Conservation (phyloP, 106 monocot species). For the Apostasia shenzhenica region DNA sequence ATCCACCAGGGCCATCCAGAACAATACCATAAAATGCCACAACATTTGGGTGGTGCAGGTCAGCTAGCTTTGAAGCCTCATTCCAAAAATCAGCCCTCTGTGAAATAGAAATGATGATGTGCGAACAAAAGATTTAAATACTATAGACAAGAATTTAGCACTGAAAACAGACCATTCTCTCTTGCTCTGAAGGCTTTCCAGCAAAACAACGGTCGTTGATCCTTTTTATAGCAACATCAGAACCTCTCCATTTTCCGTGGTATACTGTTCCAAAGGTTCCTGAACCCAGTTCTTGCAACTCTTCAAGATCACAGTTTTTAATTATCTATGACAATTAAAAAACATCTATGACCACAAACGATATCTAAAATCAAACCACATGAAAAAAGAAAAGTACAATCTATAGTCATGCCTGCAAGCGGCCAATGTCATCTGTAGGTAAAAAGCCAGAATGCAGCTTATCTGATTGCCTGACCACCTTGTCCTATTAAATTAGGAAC, state of each 20-base stretch:
- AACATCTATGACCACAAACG: background rate
- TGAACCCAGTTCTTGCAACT: constrained; percentile 45
- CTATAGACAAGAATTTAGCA: background rate
- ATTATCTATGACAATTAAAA: constrained; percentile 19
- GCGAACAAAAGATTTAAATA: background rate
- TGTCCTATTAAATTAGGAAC: background rate
- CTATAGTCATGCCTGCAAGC: background rate
- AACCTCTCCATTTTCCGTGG: constrained; percentile 52
- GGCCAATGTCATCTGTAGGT: background rate
- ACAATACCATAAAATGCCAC: constrained; percentile 68
- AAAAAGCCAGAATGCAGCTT: background rate
- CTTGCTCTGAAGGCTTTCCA: constrained; percentile 42
- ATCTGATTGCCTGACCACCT: background rate
- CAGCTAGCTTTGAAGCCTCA: constrained; percentile 51
- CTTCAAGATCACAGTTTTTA: constrained; percentile 44
- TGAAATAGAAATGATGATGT: background rate
- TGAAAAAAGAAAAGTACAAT: background rate
- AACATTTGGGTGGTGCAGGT: constrained; percentile 59
- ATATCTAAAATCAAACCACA: background rate
- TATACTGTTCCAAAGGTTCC: constrained; percentile 57
- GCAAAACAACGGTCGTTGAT: constrained; percentile 43
- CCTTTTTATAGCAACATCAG: constrained; percentile 54
- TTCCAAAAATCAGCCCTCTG: constrained; percentile 56
- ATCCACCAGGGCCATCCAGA: constrained; percentile 42
- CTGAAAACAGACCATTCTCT: constrained; percentile 18